phyloP scores from a whole-genome alignment of 2,329 filamentous ascomycete genomes.

The Penicillium brasilianum region DNA sequence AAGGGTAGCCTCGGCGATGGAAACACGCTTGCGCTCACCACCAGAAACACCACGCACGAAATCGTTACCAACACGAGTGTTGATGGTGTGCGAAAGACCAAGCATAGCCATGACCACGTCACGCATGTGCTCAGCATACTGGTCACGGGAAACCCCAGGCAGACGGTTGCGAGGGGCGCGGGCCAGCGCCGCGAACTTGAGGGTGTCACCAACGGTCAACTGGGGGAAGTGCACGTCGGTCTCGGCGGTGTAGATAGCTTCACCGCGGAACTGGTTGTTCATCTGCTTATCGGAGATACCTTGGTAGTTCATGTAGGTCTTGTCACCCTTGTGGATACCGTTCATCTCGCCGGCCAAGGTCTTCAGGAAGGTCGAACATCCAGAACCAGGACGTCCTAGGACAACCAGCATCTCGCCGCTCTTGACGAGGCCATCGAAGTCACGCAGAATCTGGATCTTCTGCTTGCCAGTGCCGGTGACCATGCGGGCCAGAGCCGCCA shows the following conservation, averaged over 20 bases:
- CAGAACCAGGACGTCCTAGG: conserved; percentile 56
- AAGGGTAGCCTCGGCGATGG: conserved; percentile 61
- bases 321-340: conserved; percentile 73
- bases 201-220: conserved; percentile 76
- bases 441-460: conserved; percentile 65
- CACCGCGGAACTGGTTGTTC: conserved; percentile 76
- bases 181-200: conserved; percentile 76
- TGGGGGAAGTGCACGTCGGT: conserved; percentile 83
- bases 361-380: conserved; percentile 85
- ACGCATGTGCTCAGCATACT: conserved; percentile 51
- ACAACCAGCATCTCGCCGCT: conserved; percentile 64
- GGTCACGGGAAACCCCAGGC: conserved; percentile 48
- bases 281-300: conserved; percentile 61
- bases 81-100: conserved; percentile 57
- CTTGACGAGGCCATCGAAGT: conserved; percentile 67
- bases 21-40: conserved; percentile 66
- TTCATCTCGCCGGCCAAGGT: conserved; percentile 83
- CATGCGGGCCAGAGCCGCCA: conserved; percentile 41
- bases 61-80: conserved; percentile 57
- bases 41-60: conserved; percentile 67
- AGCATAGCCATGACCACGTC: conserved; percentile 54
- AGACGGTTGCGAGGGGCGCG: conserved; percentile 53
- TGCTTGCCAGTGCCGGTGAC: conserved; percentile 45
- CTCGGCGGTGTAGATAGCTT: conserved; percentile 86
- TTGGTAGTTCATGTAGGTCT: conserved; percentile 81